phyloP scores from a whole-genome alignment of 2,329 filamentous ascomycete species.

The Colletotrichum brevisporum region DNA sequence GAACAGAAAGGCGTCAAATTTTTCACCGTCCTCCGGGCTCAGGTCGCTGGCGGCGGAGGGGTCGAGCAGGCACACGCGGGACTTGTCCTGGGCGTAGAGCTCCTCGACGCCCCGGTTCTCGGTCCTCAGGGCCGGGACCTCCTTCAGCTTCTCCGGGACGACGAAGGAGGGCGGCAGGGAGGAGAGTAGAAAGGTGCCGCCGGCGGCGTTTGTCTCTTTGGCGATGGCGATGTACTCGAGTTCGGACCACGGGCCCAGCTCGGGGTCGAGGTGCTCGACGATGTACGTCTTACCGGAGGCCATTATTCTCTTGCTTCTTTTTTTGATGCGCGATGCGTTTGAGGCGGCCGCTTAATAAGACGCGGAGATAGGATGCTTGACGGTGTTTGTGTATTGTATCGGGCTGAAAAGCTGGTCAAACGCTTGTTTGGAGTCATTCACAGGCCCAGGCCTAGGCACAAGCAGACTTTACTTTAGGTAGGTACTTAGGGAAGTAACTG shows the following conservation, averaged over 20 bases:
- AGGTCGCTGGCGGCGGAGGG: constrained; percentile 87
- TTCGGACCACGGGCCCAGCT: constrained; percentile 93
- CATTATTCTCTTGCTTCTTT: constrained; percentile 4
- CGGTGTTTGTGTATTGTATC: constrained; percentile 1
- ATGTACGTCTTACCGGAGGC: constrained; percentile 79
- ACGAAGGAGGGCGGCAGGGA: constrained; percentile 80
- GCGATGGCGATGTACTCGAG: constrained; percentile 94
- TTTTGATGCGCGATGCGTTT: constrained; percentile 10
- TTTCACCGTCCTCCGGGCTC: constrained; percentile 83
- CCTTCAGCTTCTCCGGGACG: constrained; percentile 70
- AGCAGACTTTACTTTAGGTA: too few relatives aligned
- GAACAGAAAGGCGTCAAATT: constrained; percentile 93
- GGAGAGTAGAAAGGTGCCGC: constrained; percentile 83
- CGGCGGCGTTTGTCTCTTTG: constrained; percentile 78
- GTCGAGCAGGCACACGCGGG: constrained; percentile 89
- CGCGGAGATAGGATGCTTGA: constrained; percentile 9
- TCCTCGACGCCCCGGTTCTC: constrained; percentile 86
- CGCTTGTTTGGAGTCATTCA: constrained; percentile 34
- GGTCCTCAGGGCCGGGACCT: constrained; percentile 75
- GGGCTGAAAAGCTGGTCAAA: constrained; percentile 36
- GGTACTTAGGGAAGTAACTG: background rate
- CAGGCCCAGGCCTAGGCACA: too few relatives aligned
- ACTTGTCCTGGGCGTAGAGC: constrained; percentile 80
- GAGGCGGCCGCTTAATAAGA: constrained; percentile 31
- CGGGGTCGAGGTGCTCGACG: constrained; percentile 95